Base-by-base conservation (phyloP, 2,329 filamentous ascomycete species). In the Pseudogymnoascus sp. region DNA sequence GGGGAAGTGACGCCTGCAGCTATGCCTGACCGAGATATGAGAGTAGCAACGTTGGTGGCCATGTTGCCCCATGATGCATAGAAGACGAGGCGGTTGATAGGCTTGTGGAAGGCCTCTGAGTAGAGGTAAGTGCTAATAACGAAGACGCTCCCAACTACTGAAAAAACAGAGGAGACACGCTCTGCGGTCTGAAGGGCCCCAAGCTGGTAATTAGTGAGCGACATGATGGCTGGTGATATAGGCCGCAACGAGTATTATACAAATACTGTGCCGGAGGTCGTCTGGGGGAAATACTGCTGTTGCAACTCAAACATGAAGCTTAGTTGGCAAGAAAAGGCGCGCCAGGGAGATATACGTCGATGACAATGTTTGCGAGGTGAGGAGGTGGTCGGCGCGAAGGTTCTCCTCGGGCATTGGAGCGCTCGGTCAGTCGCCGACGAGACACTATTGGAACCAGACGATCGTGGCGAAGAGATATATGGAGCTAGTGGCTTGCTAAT, bases 51-150 rank as follows among this genome's bases (percentile, higher is more conserved):
- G 71, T 84, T 86, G 28, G 80, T 78, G 64, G 84, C 72, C n/a
- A 87, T 73, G 67, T 87, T 87, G 5, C 83, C 84, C 72, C 82
- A 83, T 1, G 82, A 81, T 1, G 84, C 83, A 69, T 81, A 86
- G 71, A 87, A 86, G 14, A 86, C 80, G 1, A 87, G 76, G 18
- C 84, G 77, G 66, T 85, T 86, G 70, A 85, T 84, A 14, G 82
- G 81, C 65, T 83, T 84, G 61, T 81, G 78, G 68, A 85, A 85
- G 28, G 75, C 75, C 1, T 72, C 70, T 31, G 78, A 82, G 7
- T 70, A 68, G 7, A 79, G 66, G 66, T 84, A 85, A 8, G 82
- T 84, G 34, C 74, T 66, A 59, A 84, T 75, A 63, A 85, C 82
- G 69, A 84, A 78, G n/a, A 77, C 69, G 4, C 81, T 81, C 18